phyloP scores from a whole-genome alignment of 2,329 filamentous ascomycete genomes.

The Clonostachys solani region DNA sequence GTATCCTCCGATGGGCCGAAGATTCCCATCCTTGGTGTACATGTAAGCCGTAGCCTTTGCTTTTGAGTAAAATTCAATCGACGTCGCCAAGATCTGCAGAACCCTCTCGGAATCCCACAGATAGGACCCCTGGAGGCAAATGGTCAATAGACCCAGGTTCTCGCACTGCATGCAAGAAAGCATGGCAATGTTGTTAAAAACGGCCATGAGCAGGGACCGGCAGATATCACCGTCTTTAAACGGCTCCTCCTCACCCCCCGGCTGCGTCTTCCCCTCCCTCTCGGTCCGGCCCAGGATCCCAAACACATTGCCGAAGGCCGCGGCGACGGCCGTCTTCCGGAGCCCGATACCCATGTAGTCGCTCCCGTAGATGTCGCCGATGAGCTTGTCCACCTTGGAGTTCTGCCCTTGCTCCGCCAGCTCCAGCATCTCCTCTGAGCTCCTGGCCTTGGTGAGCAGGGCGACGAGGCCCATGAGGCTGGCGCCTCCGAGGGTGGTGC shows the following conservation, averaged over 20 bases:
- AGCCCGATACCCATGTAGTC: constrained; percentile 96
- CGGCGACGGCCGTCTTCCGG: constrained; percentile 92
- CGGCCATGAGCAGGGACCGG: constrained; percentile 85
- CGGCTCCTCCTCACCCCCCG: constrained; percentile 6
- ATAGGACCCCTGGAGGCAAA: constrained; percentile 93
- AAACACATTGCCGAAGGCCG: constrained; percentile 95
- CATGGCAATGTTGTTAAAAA: constrained; percentile 97
- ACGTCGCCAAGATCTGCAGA: no score
- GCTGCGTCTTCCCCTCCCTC: constrained; percentile 52
- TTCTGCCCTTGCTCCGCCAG: constrained; percentile 92
- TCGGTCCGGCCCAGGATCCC: constrained; percentile 86
- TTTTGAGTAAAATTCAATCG: no score
- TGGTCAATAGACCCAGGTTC: constrained; percentile 84
- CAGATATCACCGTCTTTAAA: constrained; percentile 89
- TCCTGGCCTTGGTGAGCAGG: constrained; percentile 84
- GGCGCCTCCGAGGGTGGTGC: constrained; percentile 92
- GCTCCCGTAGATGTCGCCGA: constrained; percentile 95
- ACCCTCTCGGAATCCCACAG: no score
- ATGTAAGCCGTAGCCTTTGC: no score
- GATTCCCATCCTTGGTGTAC: no score
- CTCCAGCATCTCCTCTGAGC: constrained; percentile 96
- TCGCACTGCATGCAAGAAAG: constrained; percentile 97
- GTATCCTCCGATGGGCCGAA: no score
- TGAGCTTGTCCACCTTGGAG: constrained; percentile 87
- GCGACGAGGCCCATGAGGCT: constrained; percentile 95